Base-by-base conservation (phyloP, 2,329 filamentous ascomycete species). In the Karstenula rhodostoma region DNA sequence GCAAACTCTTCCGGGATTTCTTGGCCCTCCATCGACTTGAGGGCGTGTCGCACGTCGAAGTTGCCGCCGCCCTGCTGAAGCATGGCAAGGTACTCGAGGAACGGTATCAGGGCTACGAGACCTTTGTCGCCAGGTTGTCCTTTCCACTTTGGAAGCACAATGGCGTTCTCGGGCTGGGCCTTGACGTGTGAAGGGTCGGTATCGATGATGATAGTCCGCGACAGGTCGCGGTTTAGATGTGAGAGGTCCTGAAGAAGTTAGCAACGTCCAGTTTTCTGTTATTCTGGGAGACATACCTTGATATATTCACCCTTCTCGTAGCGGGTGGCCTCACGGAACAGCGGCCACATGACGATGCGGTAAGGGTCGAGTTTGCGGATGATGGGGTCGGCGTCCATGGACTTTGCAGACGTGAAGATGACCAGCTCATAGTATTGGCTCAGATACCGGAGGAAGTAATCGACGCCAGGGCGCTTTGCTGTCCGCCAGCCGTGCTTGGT, bases 361-460 rank as follows among this genome's bases (percentile, higher is more conserved):
- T 91, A 98, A 37, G 94, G 95, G 75, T 99, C 95, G 61, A 99
- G 84, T 80, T 99, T 99, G 73, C 92, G 89, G 67, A 97, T 87
- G 54, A 99, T 86, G 25, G 93, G 92, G 69, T 97, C 93, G 29
- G 89, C 94, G 75, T 92, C 90, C 73, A 88, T 89, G 73, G 89
- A 92, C 0, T 94, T 93, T 49, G 95, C 90, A 42, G 87, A 92
- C 33, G 95, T 99, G 82, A 98, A 99, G 66, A 99, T 88, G 55
- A 98, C 95, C 57, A 99, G 85, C 79, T 99, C 95, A 76, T 97
- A 99, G 85, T 99, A 98, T 79, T 97, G 94, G 80, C 92, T 94
- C 51, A 99, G 86, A 78, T 99, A 99, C 74, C 92, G 92, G 65
- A 99, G 82, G 82, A 99, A 99, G 82, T 99, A 99, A 81, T 99